phyloP scores from a whole-genome alignment of 2,329 filamentous ascomycete species.

The Penicillium sp. region DNA sequence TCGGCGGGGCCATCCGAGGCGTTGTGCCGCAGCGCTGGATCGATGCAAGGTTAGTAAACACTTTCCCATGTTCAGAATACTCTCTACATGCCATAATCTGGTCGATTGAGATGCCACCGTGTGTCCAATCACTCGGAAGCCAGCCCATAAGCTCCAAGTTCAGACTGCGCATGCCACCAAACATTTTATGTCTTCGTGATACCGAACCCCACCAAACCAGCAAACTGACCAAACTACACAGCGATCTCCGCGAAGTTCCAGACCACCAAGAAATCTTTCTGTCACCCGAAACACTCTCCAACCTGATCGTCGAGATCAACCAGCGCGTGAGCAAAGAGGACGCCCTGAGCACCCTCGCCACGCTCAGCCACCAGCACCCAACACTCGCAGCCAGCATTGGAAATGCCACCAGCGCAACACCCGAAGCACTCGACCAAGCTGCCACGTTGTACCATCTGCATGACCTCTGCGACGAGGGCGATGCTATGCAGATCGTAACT shows the following conservation, averaged over 20 bases:
- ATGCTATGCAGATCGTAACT: constrained; percentile 65
- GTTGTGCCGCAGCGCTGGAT: constrained; percentile 36
- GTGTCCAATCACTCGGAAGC: neutral
- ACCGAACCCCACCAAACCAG: neutral
- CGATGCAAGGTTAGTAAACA: constrained; percentile 34
- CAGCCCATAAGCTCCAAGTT: neutral
- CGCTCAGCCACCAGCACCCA: constrained; percentile 20
- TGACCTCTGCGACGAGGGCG: constrained; percentile 65
- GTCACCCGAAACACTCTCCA: constrained; percentile 77
- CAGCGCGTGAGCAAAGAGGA: constrained; percentile 62
- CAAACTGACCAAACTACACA: constrained; percentile 19
- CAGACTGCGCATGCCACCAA: too few species aligned
- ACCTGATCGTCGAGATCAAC: constrained; percentile 85
- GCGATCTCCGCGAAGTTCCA: constrained; percentile 39
- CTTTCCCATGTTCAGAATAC: neutral
- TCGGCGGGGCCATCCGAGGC: constrained; percentile 37
- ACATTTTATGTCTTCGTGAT: neutral
- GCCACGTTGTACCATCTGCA: constrained; percentile 63
- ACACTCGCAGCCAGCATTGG: constrained; percentile 26
- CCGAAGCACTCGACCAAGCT: constrained; percentile 61
- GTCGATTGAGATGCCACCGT: neutral
- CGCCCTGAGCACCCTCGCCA: constrained; percentile 25
- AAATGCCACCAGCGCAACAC: constrained; percentile 48
- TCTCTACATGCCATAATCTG: neutral
- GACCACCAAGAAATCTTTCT: constrained; percentile 87